Evolutionary conservation across 2,329 filamentous ascomycete species (phyloP), one percentile per base, ranked within the genome.

Genomic region (Aspergillus sp.): DNA sequence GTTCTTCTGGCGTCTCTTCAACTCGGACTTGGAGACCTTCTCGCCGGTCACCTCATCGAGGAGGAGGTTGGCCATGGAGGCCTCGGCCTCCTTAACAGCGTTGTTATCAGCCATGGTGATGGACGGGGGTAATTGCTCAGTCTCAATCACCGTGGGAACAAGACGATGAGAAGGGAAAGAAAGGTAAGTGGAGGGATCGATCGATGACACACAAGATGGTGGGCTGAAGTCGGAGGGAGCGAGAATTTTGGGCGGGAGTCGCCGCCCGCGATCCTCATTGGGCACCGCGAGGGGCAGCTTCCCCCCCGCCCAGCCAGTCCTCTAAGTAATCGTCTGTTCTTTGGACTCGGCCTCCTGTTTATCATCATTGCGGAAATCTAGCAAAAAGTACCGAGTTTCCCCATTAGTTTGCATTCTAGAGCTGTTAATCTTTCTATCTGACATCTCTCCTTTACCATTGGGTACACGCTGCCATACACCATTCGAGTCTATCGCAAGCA

Each of bases 1-100:
- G 75, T 89, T 85, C 91, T 99, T 99, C 82, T 93, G 87, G 72
- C 94, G 89, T 83, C 91, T 94, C 91, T 99, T 99, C 77, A 98
- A 83, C 81, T 93, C 89, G 15, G 88, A 87, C 87, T 93, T 93
- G 81, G 90, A 93, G 57, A 89, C 83, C 72, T 79, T 88, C 81
- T 99, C 95, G 72, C 95, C 95, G 13, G 95, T 98, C 65, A 93
- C 91, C 73, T 96, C 91, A 78, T 99, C 95, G 54, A 95, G 86
- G 78, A 93, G 85, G 69, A 96, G 84, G 80, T 94, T 91, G 72
- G 85, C 85, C 67, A 89, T 76, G 72, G 73, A 78, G 65, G 73
- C 76, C 66, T 80, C 76, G 65, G 84, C 82, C 66, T 79, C 76
- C 63, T 77, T 70, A 60, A 77, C 74, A 62, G 73, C 64, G 69